These are phyloP conservation scores for Scutellaria minor DNA, from an alignment of 257 asterid species.

Conservation along the genomic window DNA sequence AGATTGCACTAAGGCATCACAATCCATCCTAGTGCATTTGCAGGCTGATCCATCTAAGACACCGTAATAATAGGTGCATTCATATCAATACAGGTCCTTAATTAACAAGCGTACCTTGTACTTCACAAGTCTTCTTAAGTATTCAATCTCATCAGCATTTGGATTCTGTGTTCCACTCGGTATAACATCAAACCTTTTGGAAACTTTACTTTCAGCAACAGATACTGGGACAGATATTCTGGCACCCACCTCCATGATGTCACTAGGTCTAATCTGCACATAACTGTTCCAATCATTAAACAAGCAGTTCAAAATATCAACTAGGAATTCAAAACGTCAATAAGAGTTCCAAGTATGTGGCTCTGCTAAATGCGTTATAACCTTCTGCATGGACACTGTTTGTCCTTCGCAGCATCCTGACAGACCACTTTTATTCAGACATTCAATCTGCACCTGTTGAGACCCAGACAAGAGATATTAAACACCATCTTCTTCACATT, in stretches of 20 bases:
- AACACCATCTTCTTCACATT: constrained; percentile 9
- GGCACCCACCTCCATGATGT: constrained; percentile 69
- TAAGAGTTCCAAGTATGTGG: constrained; percentile 3
- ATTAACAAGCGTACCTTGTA: constrained; percentile 64
- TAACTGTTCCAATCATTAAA: constrained; percentile 27
- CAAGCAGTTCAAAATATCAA: constrained; percentile 13
- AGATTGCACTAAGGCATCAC: not conserved
- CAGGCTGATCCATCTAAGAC: not conserved
- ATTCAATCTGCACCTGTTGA: constrained; percentile 69
- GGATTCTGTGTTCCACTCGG: constrained; percentile 86
- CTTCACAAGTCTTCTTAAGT: constrained; percentile 78
- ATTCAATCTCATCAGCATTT: constrained; percentile 94
- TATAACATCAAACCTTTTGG: constrained; percentile 84
- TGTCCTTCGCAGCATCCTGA: constrained; percentile 37
- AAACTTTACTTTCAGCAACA: constrained; percentile 70
- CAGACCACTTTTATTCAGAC: constrained; percentile 37
- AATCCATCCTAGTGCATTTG: not conserved
- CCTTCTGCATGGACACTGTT: constrained; percentile 59
- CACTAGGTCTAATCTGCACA: constrained; percentile 70
- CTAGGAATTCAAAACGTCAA: not conserved
- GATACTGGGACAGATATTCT: constrained; percentile 75
- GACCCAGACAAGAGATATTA: constrained; percentile 8
- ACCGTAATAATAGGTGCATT: constrained; percentile 20
- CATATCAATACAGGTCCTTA: constrained; percentile 1
- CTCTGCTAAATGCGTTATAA: constrained; percentile 39